Evolutionary conservation across 2,329 filamentous ascomycete species (phyloP).

Genomic region (Neonectria faginata): DNA sequence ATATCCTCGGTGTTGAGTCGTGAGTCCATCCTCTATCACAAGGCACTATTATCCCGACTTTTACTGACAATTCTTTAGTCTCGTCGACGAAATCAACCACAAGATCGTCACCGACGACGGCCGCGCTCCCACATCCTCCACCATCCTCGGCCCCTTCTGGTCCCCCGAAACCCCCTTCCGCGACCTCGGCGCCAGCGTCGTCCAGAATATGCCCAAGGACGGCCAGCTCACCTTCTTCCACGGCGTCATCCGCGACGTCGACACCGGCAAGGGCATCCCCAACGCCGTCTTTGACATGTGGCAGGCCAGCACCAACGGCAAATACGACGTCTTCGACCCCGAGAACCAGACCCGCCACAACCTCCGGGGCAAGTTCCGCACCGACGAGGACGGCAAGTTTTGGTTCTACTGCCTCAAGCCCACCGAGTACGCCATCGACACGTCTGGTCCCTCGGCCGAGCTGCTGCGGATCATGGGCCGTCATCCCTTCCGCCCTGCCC

Average conservation of each 20-base stretch:
- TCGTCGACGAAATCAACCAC: constrained; percentile 72
- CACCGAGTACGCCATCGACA: constrained; percentile 78
- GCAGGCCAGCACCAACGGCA: constrained; percentile 80
- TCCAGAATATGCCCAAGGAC: constrained; percentile 69
- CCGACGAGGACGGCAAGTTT: constrained; percentile 76
- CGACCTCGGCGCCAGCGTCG: constrained; percentile 73
- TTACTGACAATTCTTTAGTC: constrained; percentile 50
- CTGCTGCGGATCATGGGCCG: constrained; percentile 60
- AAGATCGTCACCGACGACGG: constrained; percentile 71
- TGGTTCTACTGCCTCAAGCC: constrained; percentile 81
- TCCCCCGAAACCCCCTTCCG: constrained; percentile 80
- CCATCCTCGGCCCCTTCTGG: constrained; percentile 85
- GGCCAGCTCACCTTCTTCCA: constrained; percentile 76
- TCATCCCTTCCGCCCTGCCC: constrained; percentile 62
- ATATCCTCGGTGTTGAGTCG: constrained; percentile 80
- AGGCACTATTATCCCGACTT: background rate
- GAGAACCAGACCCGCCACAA: constrained; percentile 79
- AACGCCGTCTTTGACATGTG: constrained; percentile 81
- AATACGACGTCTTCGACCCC: constrained; percentile 82
- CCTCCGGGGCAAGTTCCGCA: constrained; percentile 80
- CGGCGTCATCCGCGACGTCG: constrained; percentile 73
- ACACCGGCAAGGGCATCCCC: constrained; percentile 74
- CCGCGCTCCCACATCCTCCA: constrained; percentile 76
- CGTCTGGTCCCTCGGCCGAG: constrained; percentile 63
- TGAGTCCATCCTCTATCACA: constrained; percentile 55